Percentiles rank a stretch among this genome's conserved stretches.
Evolutionary conservation across 2,329 filamentous ascomycete genomes (phyloP).

Genomic region (Fusarium coicis): DNA sequence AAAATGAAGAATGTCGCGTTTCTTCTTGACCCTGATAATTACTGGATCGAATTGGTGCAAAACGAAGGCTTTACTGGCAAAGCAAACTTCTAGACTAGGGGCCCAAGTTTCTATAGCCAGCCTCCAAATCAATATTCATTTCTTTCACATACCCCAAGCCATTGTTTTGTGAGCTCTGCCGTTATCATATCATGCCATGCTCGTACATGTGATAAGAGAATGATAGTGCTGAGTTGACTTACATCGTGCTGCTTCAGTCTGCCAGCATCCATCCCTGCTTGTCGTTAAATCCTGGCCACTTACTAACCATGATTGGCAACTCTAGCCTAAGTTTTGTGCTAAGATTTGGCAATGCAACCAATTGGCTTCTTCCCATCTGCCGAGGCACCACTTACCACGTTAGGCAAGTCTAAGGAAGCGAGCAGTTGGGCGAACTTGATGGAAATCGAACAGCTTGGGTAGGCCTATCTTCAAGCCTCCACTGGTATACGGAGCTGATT

Average conservation of each 20-base stretch:
- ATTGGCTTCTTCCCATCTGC: not conserved
- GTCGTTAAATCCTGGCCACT: not conserved
- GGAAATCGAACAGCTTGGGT: not conserved
- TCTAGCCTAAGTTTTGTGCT: not conserved
- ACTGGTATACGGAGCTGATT: not conserved
- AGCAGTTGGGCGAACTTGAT: not conserved
- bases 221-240: not conserved
- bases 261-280: not conserved
- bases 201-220: not conserved
- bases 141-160: accelerated
- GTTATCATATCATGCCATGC: accelerated
- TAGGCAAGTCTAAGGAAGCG: not conserved
- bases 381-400: not conserved
- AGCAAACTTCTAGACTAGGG: not conserved
- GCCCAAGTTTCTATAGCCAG: not conserved
- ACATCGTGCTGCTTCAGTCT: not conserved
- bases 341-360: not conserved
- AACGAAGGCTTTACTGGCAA: not conserved
- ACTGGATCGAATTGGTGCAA: not conserved
- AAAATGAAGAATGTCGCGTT: not conserved
- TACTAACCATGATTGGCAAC: not conserved
- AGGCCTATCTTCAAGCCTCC: not conserved
- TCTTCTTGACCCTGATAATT: not conserved
- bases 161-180: no score
- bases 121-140: not conserved